Evolutionary conservation across 1,139 yeast species (phyloP).

Genomic region (Saccharomyces hybrid): DNA sequence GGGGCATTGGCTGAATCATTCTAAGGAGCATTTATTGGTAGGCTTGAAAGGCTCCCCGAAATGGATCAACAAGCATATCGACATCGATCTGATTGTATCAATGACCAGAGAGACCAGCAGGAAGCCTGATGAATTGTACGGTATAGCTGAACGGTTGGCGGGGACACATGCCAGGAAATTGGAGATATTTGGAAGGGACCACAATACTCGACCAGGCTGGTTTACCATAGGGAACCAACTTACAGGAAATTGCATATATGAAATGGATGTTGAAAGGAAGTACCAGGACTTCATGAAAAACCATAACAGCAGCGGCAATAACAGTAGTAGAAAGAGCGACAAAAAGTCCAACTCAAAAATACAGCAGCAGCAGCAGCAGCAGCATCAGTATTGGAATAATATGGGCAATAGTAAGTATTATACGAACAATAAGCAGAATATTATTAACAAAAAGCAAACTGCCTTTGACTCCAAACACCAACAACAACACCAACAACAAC

Average conservation of each 20-base stretch:
- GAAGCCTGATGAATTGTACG: slow-evolving; percentile 85
- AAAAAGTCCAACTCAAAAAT: neutral
- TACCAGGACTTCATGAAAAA: slow-evolving; percentile 15
- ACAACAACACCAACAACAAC: neutral
- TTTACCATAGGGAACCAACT: slow-evolving; percentile 81
- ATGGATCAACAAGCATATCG: slow-evolving; percentile 64
- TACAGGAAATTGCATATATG: slow-evolving; percentile 35
- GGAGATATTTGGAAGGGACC: slow-evolving; percentile 83
- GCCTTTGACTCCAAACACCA: neutral
- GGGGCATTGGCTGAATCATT: slow-evolving; percentile 95
- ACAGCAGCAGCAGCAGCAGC: neutral
- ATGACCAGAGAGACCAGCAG: slow-evolving; percentile 81
- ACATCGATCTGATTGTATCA: slow-evolving; percentile 72
- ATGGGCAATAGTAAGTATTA: neutral
- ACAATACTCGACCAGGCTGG: slow-evolving; percentile 88
- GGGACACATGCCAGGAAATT: slow-evolving; percentile 70
- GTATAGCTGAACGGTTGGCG: slow-evolving; percentile 75
- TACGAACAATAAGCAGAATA: neutral
- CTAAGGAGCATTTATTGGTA: slow-evolving; percentile 82
- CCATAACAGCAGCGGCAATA: neutral
- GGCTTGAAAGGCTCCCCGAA: slow-evolving; percentile 74
- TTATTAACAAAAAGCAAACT: neutral
- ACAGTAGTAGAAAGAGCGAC: neutral
- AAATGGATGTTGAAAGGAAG: slow-evolving; percentile 43
- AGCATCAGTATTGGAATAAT: neutral